These are phyloP conservation scores for Scleromitrula shiraiana DNA, from an alignment of 2,329 filamentous ascomycete species.

Conservation along the genomic window DNA sequence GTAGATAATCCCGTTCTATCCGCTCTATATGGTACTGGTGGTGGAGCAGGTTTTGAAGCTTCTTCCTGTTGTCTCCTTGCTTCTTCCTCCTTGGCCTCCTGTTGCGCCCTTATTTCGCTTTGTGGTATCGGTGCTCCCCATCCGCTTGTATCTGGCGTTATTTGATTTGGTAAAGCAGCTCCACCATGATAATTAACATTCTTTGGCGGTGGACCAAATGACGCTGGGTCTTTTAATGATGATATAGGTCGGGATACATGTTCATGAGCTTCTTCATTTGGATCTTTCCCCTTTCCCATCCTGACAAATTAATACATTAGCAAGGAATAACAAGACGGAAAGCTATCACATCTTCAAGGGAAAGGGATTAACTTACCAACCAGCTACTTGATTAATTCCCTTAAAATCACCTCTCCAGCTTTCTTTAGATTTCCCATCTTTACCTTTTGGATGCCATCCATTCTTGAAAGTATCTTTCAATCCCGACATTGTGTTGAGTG, in stretches of 20 bases:
- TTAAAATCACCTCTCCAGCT: conserved; percentile 40
- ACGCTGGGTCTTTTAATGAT: conserved; percentile 53
- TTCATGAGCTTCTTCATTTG: conserved; percentile 17
- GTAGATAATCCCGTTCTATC: conserved; percentile 55
- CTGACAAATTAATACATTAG: background rate
- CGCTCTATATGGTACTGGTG: conserved; percentile 51
- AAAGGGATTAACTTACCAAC: conserved; percentile 19
- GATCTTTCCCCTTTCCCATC: conserved; percentile 30
- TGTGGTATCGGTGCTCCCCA: conserved; percentile 37
- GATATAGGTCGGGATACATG: conserved; percentile 42
- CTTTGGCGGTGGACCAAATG: conserved; percentile 62
- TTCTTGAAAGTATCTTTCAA: conserved; percentile 40
- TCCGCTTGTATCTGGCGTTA: conserved; percentile 31
- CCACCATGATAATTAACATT: conserved; percentile 31
- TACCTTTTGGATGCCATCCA: conserved; percentile 46
- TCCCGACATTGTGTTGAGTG: conserved; percentile 18
- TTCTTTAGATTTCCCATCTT: conserved; percentile 41
- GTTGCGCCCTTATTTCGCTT: conserved; percentile 25
- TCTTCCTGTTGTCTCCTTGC: conserved; percentile 24
- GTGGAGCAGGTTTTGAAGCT: conserved; percentile 27
- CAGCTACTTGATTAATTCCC: conserved; percentile 29
- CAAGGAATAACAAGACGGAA: background rate
- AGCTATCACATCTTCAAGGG: background rate
- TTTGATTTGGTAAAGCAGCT: conserved; percentile 23
- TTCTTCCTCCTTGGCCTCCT: conserved; percentile 28